Conservation (phyloP, 768 basidiomycete species). For the Floccularia luteovirens region DNA sequence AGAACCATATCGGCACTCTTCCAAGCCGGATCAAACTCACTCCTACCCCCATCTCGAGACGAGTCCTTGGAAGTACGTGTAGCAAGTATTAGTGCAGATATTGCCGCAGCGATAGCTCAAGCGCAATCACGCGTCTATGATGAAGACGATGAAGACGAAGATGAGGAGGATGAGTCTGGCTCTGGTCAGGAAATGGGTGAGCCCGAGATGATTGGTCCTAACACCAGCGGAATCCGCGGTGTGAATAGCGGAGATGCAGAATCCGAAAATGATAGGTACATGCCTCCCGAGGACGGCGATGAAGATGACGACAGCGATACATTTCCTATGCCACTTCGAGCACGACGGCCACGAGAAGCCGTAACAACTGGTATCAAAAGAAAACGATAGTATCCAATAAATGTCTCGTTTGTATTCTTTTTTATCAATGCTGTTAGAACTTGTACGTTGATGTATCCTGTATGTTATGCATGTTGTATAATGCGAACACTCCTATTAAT, state of each 20-base stretch:
- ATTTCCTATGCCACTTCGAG: constrained; percentile 66
- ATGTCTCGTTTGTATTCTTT: constrained; percentile 6
- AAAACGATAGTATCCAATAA: constrained; percentile 41
- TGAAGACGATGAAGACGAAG: constrained; percentile 41
- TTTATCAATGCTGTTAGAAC: too few relatives aligned
- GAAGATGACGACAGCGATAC: constrained; percentile 71
- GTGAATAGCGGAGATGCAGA: constrained; percentile 18
- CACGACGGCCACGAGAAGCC: constrained; percentile 59
- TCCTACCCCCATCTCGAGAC: constrained; percentile 16
- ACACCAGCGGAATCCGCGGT: constrained; percentile 57
- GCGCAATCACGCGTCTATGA: constrained; percentile 42
- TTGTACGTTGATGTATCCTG: too few relatives aligned
- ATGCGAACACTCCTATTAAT: too few relatives aligned
- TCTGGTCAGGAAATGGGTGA: constrained; percentile 45
- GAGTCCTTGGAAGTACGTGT: constrained; percentile 57
- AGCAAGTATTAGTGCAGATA: constrained; percentile 74
- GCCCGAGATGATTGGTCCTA: constrained; percentile 45
- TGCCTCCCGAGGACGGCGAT: constrained; percentile 24
- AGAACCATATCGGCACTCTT: constrained; percentile 70
- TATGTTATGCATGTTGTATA: too few relatives aligned
- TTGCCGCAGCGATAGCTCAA: constrained; percentile 74
- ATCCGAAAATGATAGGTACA: constrained; percentile 12
- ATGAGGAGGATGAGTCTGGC: constrained; percentile 39
- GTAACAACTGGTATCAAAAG: constrained; percentile 55
- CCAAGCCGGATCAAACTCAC: constrained; percentile 33